Conservation (phyloP, 192 early-diverging fungal genomes). For the Lunasporangiospora selenospora region DNA sequence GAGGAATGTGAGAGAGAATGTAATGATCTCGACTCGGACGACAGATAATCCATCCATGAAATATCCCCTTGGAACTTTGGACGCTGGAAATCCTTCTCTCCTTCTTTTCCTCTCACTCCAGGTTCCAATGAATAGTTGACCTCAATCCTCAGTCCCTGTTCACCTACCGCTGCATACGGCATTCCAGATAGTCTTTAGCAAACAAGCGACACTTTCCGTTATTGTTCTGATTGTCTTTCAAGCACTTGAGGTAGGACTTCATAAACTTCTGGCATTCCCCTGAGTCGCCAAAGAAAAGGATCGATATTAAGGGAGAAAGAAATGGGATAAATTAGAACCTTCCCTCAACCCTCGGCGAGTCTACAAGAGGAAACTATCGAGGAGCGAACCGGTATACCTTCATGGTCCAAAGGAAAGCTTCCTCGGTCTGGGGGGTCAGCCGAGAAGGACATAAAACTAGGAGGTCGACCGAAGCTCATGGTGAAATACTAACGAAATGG, state of each 20-base stretch:
- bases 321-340: neutral
- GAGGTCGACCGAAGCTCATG: conserved; percentile 82
- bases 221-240: conserved; percentile 74
- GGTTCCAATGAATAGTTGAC: too few species aligned
- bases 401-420: conserved; percentile 91
- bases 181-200: conserved; percentile 84
- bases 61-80: too few species aligned
- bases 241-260: conserved; percentile 80
- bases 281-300: conserved; percentile 24
- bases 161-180: conserved; percentile 87
- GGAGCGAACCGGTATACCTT: conserved; percentile 48
- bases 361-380: neutral
- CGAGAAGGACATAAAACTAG: conserved; percentile 66
- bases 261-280: conserved; percentile 86
- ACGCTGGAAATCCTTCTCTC: too few species aligned
- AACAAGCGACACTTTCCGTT: conserved; percentile 73
- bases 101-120: too few species aligned
- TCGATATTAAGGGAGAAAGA: neutral
- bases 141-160: too few species aligned
- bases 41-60: too few species aligned
- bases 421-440: conserved; percentile 84
- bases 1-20: too few species aligned
- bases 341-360: neutral
- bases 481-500: conserved; percentile 3
- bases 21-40: too few species aligned